Base-by-base conservation (phyloP, 1,284 basidiomycete genomes). In the Waitea zeae region DNA sequence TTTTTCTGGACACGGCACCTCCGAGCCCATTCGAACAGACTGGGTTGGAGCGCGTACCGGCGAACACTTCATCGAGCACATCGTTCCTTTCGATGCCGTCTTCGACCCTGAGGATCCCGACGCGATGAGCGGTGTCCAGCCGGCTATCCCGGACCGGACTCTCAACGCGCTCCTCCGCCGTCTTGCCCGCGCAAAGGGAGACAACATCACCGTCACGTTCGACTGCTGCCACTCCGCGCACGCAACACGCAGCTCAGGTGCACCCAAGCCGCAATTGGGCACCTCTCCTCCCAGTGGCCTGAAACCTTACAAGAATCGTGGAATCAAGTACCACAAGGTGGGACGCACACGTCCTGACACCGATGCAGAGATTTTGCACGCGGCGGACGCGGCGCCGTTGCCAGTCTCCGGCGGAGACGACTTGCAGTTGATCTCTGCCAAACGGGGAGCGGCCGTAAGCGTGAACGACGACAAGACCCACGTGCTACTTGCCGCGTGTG, bases 1-100 rank as follows among this genome's bases (percentile, higher is more conserved):
- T 39, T 60, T 48, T 36, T 53, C 57, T 4, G 58, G 58, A 2
- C 57, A 61, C 38, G 58, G 58, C 12, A 12, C 38, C 37, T 6
- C 49, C 48, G 1, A 11, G 29, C 27, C 35, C 4, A 38, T 42
- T n/a, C 30, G 34, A 11, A 34, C 36, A 13, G 15, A 33, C 14
- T n/a, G n/a, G n/a, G n/a, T n/a, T n/a, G n/a, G n/a, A n/a, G n/a
- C n/a, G n/a, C n/a, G n/a, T n/a, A 39, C 40, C 20, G 31, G 36
- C 15, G 30, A 28, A 3, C 5, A 18, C 7, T 22, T 35, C 4
- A 15, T n/a, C 17, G 41, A 40, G 29, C 7, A 7, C 29, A 17
- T 30, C 11, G 11, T 30, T 7, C 9, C 29, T 7, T 30, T 6
- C 29, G 29, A 30, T 17, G 29, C 22, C 7, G 22, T 26, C n/a